These are phyloP conservation scores for Candida sp. DNA, from an alignment of 1,139 yeast species.

Conservation along the genomic window DNA sequence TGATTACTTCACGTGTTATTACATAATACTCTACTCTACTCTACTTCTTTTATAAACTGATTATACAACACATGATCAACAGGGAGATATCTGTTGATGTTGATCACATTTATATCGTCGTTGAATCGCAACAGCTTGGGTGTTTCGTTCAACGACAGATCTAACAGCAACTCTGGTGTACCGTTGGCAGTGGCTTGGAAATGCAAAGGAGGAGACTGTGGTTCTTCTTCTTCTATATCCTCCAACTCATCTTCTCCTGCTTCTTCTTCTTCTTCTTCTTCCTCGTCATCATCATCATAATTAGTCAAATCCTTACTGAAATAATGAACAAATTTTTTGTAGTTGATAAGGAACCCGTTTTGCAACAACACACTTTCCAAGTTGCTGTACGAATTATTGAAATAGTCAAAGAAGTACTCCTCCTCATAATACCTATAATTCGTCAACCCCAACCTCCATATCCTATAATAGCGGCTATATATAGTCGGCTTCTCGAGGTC, in stretches of 20 bases:
- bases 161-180: conserved; percentile 4
- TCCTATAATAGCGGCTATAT: conserved; percentile 15
- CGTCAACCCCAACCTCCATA: conserved; percentile 16
- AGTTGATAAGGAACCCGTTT: conserved; percentile 16
- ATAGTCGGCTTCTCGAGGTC: conserved; percentile 11
- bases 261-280: conserved; percentile 10
- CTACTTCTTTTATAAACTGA: conserved; percentile 10
- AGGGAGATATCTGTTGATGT: conserved; percentile 14
- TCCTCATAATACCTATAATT: conserved; percentile 17
- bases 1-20: neutral
- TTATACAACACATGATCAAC: conserved; percentile 16
- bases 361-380: conserved; percentile 9
- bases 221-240: neutral
- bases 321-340: conserved; percentile 12
- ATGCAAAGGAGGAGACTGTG: neutral
- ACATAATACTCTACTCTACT: neutral
- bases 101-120: conserved; percentile 15
- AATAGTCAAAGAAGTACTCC: conserved; percentile 17
- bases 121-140: conserved; percentile 15
- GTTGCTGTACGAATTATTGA: conserved; percentile 9
- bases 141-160: conserved; percentile 3
- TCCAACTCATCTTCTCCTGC: conserved; percentile 1
- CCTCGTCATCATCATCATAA: conserved; percentile 15
- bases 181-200: neutral
- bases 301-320: conserved; percentile 12